These are phyloP conservation scores for Diaporthe helianthi DNA, from an alignment of 2,329 filamentous ascomycete species.

Conservation along the genomic window DNA sequence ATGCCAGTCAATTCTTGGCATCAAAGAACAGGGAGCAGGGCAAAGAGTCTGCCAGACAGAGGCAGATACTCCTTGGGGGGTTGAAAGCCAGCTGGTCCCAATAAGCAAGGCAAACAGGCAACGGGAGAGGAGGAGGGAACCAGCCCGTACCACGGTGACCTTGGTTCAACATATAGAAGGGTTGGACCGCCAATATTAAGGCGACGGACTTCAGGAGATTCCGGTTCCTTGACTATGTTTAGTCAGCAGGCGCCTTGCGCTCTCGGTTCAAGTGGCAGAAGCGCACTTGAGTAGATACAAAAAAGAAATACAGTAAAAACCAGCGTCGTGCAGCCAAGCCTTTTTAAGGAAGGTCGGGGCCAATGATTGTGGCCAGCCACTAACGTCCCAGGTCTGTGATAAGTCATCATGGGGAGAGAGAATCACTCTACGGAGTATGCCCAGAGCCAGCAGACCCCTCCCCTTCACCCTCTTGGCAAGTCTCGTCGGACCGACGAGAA, in stretches of 20 bases:
- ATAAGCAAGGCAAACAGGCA: not conserved
- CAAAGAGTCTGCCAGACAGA: not conserved
- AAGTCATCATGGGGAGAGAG: slow-evolving; percentile 8
- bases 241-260: not conserved
- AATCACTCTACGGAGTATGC: not conserved
- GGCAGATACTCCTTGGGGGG: not conserved
- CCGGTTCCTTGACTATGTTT: not conserved
- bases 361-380: not conserved
- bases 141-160: not conserved
- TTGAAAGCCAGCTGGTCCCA: not conserved
- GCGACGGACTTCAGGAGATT: not conserved
- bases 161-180: not conserved
- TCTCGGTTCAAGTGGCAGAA: not conserved
- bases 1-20: not conserved
- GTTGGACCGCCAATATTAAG: not conserved
- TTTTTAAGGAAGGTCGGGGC: not conserved
- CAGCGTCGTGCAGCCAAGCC: not conserved
- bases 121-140: not conserved
- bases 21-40: not conserved
- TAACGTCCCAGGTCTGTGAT: not conserved
- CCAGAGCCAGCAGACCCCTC: too few species aligned
- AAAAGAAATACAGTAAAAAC: slow-evolving; percentile 20
- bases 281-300: slow-evolving; percentile 1
- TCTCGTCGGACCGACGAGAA: slow-evolving; percentile 20
- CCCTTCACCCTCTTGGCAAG: slow-evolving; percentile 7